Evolutionary conservation across 768 basidiomycete species (phyloP).

Genomic region (Boletellus sp.): DNA sequence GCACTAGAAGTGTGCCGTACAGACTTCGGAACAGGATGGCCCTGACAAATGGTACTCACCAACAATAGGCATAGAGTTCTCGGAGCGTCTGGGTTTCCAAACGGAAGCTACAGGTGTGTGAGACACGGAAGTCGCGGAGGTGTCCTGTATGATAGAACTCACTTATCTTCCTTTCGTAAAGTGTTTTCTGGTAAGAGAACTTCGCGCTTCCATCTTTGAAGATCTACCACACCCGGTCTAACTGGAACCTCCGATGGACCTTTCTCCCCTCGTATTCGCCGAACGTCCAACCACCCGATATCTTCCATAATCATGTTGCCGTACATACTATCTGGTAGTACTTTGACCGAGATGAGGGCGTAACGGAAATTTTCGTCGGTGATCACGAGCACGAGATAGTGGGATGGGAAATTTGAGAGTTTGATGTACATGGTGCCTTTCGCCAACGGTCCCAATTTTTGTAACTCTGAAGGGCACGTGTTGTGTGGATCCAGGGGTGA

Average conservation of each 20-base stretch:
- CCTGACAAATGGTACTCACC: slow-evolving; percentile 44
- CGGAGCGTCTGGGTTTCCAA: slow-evolving; percentile 70
- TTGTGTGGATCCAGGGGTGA: background rate
- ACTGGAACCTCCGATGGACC: slow-evolving; percentile 15
- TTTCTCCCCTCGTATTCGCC: slow-evolving; percentile 55
- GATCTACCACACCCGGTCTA: slow-evolving; percentile 15
- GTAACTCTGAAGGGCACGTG: slow-evolving; percentile 46
- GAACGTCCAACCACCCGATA: slow-evolving; percentile 74
- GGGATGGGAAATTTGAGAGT: slow-evolving; percentile 68
- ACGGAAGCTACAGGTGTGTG: slow-evolving; percentile 42
- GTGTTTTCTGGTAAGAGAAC: background rate
- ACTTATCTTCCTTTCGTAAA: slow-evolving; percentile 28
- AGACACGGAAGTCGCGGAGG: background rate
- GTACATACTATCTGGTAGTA: slow-evolving; percentile 52
- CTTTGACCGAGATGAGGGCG: slow-evolving; percentile 70
- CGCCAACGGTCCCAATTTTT: slow-evolving; percentile 63
- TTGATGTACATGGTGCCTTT: slow-evolving; percentile 72
- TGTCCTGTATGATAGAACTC: slow-evolving; percentile 2
- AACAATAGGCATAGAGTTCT: slow-evolving; percentile 84
- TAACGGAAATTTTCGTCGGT: slow-evolving; percentile 75
- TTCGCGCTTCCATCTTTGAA: slow-evolving; percentile 30
- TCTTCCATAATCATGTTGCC: slow-evolving; percentile 67
- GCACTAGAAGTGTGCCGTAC: slow-evolving; percentile 46
- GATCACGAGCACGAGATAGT: slow-evolving; percentile 84
- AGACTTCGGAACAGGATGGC: background rate